These are phyloP conservation scores for Barnettozyma wickerhamii DNA, from an alignment of 805 yeast species.

Conservation along the genomic window DNA sequence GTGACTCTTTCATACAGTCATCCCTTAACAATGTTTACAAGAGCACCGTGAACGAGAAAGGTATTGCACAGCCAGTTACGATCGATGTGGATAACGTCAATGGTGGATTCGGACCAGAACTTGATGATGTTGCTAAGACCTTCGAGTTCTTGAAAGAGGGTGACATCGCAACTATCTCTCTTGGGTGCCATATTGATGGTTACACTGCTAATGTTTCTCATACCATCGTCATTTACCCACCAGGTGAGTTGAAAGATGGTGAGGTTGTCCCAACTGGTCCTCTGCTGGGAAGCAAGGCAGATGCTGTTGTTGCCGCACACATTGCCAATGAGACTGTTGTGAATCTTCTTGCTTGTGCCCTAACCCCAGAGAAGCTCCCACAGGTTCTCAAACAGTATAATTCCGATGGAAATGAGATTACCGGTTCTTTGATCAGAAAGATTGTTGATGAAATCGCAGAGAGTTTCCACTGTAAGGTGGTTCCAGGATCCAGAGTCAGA, in stretches of 20 bases:
- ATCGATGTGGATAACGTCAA: constrained; percentile 79
- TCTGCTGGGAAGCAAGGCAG: constrained; percentile 78
- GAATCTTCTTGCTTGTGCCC: constrained; percentile 64
- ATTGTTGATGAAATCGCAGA: constrained; percentile 87
- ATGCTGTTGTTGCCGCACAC: constrained; percentile 84
- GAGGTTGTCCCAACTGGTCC: constrained; percentile 64
- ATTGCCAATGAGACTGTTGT: constrained; percentile 87
- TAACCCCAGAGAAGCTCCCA: constrained; percentile 75
- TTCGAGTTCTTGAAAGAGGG: constrained; percentile 56
- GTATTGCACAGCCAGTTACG: constrained; percentile 88
- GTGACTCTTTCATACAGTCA: constrained; percentile 69
- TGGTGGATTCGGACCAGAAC: constrained; percentile 81
- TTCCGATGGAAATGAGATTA: constrained; percentile 38
- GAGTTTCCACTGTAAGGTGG: constrained; percentile 75
- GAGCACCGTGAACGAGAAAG: constrained; percentile 72
- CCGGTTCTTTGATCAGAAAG: constrained; percentile 65
- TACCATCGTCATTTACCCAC: constrained; percentile 79
- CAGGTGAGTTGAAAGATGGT: constrained; percentile 39
- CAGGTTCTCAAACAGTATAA: constrained; percentile 34
- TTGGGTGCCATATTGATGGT: constrained; percentile 95
- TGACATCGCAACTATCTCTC: constrained; percentile 76
- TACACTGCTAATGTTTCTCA: constrained; percentile 86
- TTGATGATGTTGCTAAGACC: constrained; percentile 48
- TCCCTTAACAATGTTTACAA: constrained; percentile 59
- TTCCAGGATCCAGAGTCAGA: constrained; percentile 91